These are phyloP conservation scores for Vitis hybrid DNA, from an alignment of 177 flowering plant genomes.

Conservation along the genomic window DNA sequence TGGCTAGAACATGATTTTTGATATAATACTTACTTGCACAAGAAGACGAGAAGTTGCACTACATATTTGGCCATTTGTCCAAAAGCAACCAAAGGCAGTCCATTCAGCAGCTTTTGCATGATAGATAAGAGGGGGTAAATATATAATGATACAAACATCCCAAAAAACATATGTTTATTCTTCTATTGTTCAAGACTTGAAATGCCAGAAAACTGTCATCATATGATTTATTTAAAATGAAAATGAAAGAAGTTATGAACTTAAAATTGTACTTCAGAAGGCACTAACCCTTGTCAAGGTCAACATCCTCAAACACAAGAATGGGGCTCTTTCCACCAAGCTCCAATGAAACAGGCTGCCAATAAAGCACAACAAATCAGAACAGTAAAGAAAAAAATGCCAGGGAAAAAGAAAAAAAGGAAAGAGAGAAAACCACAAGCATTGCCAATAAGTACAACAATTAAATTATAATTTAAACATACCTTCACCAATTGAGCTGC, in stretches of 20 bases:
- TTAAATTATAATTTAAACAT: conserved; percentile 10
- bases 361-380: conserved; percentile 7
- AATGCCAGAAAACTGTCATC: too few species aligned
- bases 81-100: conserved; percentile 90
- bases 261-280: not conserved
- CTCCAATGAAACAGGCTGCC: conserved; percentile 91
- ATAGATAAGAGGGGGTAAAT: conserved; percentile 6
- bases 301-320: conserved; percentile 92
- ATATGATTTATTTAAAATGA: too few species aligned
- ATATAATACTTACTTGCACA: conserved; percentile 66
- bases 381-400: not conserved
- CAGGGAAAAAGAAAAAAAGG: not conserved
- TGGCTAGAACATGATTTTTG: not conserved
- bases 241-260: not conserved
- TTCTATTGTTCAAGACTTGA: too few species aligned
- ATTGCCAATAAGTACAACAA: not conserved
- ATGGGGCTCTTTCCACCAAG: conserved; percentile 99
- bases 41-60: conserved; percentile 97
- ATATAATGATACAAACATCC: conserved; percentile 1
- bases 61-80: conserved; percentile 99
- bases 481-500: conserved; percentile 92
- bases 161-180: not conserved
- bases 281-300: conserved; percentile 79
- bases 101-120: conserved; percentile 82
- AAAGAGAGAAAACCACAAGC: conserved; percentile 1